These are phyloP conservation scores for Xylaria sp. DNA, from an alignment of 2,329 filamentous ascomycete species.

Conservation along the genomic window DNA sequence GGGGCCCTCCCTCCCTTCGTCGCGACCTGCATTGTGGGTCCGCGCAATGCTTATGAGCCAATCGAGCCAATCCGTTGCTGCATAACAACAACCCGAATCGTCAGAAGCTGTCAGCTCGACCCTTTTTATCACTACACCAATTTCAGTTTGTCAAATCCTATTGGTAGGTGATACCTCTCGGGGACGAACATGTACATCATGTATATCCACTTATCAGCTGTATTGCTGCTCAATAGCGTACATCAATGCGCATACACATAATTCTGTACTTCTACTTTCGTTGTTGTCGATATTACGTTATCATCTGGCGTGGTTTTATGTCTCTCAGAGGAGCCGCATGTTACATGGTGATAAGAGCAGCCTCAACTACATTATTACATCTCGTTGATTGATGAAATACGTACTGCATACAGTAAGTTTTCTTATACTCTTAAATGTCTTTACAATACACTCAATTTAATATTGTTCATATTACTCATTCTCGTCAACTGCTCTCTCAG, in stretches of 20 bases:
- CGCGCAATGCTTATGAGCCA: constrained; percentile 36
- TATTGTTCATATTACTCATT: neutral
- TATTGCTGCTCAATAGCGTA: neutral
- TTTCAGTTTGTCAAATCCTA: constrained; percentile 13
- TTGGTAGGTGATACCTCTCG: constrained; percentile 11
- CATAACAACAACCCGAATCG: constrained; percentile 40
- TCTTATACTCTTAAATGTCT: no score
- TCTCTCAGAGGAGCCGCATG: neutral
- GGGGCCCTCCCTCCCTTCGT: constrained; percentile 15
- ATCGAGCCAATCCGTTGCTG: constrained; percentile 37
- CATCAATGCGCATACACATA: neutral
- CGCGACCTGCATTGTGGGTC: constrained; percentile 40
- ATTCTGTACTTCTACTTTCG: neutral
- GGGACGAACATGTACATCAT: neutral
- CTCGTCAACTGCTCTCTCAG: neutral
- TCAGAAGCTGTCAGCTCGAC: constrained; percentile 19
- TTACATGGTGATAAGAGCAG: neutral
- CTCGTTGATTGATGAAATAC: neutral
- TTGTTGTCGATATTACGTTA: neutral
- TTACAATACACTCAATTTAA: no score
- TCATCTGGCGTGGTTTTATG: neutral
- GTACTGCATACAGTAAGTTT: neutral
- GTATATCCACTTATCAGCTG: neutral
- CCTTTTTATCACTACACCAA: constrained; percentile 20
- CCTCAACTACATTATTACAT: neutral